Percentiles rank a stretch among this genome's conserved stretches.
Conservation (phyloP, 2,329 filamentous ascomycete genomes). For the Ophiocordyceps australis region DNA sequence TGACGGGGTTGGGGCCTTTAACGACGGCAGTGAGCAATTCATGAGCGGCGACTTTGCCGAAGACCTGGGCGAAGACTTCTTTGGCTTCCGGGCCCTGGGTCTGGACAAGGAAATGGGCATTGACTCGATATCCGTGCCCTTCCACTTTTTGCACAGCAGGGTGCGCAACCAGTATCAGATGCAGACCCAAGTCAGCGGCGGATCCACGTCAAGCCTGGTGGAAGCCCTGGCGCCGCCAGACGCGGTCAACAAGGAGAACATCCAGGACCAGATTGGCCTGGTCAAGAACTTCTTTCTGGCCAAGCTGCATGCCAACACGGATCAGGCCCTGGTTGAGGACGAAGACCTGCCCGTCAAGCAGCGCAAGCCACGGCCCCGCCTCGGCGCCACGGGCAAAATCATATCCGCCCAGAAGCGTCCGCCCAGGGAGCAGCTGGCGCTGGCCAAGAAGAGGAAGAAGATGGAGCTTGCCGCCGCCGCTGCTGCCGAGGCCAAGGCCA, state of each 20-base stretch:
- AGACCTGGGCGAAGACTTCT: constrained; percentile 96
- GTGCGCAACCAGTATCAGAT: constrained; percentile 74
- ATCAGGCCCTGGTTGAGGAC: constrained; percentile 77
- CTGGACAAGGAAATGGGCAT: constrained; percentile 82
- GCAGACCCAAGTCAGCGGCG: constrained; percentile 44
- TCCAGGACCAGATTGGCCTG: constrained; percentile 68
- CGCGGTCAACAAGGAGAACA: constrained; percentile 60
- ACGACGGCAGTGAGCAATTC: constrained; percentile 94
- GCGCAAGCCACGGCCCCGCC: constrained; percentile 49
- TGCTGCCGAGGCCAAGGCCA: constrained; percentile 27
- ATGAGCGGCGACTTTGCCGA: constrained; percentile 94
- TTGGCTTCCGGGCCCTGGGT: constrained; percentile 90
- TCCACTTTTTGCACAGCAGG: constrained; percentile 84
- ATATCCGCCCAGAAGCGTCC: constrained; percentile 69
- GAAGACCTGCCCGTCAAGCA: constrained; percentile 91
- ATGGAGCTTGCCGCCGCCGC: constrained; percentile 35
- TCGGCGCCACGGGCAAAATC: constrained; percentile 65
- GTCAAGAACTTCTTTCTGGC: constrained; percentile 82
- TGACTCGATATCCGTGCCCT: constrained; percentile 72
- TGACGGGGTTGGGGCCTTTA: constrained; percentile 82
- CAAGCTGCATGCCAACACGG: constrained; percentile 67
- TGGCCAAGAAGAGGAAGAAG: constrained; percentile 81
- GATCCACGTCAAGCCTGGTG: constrained; percentile 43
- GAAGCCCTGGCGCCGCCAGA: constrained; percentile 52
- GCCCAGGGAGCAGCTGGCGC: constrained; percentile 62